phyloP scores from a whole-genome alignment of 176 grass and related monocot species.

The Eremochloa ophiuroides region DNA sequence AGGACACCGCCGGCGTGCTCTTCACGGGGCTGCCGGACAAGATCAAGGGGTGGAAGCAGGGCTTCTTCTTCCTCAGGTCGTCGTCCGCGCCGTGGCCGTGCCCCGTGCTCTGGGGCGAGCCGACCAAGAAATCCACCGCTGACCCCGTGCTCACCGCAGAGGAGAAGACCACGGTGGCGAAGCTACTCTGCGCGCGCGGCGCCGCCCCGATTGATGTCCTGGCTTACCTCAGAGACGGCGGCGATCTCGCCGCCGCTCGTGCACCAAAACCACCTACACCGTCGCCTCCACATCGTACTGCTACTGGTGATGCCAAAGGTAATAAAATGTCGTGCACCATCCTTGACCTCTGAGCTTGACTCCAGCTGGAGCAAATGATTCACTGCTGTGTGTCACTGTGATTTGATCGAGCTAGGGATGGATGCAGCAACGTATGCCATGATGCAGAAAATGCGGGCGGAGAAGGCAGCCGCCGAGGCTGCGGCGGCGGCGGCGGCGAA shows the following conservation, averaged over 20 bases:
- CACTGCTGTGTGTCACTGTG: background rate
- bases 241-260: too few species aligned
- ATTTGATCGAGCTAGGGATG: background rate
- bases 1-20: background rate
- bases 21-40: background rate
- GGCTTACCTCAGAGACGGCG: background rate
- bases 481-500: background rate
- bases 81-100: slow-evolving; percentile 8
- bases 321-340: background rate
- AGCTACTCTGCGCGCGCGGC: background rate
- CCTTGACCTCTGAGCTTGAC: background rate
- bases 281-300: too few species aligned
- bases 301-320: background rate
- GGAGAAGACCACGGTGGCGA: background rate
- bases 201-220: background rate
- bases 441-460: background rate
- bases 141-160: background rate
- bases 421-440: background rate
- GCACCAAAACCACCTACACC: background rate
- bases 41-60: background rate
- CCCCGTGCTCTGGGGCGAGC: slow-evolving; percentile 20
- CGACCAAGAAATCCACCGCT: background rate
- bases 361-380: background rate
- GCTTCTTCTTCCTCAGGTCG: slow-evolving; percentile 4
- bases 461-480: background rate